phyloP scores from a whole-genome alignment of 352 stramenopile species.

The Globisporangium lucens region DNA sequence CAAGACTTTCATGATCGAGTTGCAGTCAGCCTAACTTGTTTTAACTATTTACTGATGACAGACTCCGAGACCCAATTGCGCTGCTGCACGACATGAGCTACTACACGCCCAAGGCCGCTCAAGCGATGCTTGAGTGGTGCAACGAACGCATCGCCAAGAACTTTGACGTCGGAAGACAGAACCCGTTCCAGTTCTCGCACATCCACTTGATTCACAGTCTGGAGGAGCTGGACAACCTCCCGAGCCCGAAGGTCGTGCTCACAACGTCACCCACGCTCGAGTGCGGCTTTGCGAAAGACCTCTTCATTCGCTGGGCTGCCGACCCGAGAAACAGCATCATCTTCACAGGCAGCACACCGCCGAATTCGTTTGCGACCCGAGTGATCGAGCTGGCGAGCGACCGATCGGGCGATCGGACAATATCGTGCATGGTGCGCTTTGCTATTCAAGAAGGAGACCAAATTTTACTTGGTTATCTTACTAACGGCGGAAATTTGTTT shows the following conservation, averaged over 20 bases:
- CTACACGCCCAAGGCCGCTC: constrained; percentile 83
- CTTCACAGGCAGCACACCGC: constrained; percentile 65
- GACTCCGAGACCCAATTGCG: constrained; percentile 80
- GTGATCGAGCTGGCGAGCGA: constrained; percentile 60
- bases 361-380: constrained; percentile 64
- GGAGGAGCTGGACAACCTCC: constrained; percentile 83
- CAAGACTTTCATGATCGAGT: background rate
- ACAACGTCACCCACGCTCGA: constrained; percentile 77
- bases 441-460: background rate
- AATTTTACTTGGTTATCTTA: background rate
- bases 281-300: constrained; percentile 80
- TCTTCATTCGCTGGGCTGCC: constrained; percentile 81
- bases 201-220: constrained; percentile 85
- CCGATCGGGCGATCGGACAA: constrained; percentile 38
- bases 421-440: constrained; percentile 52
- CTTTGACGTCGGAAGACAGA: constrained; percentile 85
- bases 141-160: constrained; percentile 89
- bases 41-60: constrained; percentile 17
- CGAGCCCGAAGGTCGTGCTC: constrained; percentile 84
- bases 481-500: background rate
- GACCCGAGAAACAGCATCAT: constrained; percentile 82
- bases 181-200: constrained; percentile 89
- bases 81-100: constrained; percentile 89
- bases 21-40: background rate
- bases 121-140: constrained; percentile 90